Evolutionary conservation across 164 flowering plant species (phyloP).

Genomic region (Stephania japonica): DNA sequence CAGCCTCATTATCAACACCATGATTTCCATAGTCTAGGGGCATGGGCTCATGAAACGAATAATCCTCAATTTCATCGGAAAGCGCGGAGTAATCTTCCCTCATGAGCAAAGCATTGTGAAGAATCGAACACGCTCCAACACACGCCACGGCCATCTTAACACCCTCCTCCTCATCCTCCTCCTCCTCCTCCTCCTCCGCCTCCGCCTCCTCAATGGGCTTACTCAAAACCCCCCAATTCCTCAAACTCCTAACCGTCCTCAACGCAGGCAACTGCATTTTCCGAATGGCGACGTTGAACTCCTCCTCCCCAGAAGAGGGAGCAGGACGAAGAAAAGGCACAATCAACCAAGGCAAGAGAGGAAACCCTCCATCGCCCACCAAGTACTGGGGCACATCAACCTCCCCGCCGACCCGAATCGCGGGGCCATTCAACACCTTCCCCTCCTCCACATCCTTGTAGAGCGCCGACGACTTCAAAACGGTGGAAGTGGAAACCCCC

Average conservation of each 20-base stretch:
- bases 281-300: slow-evolving; percentile 37
- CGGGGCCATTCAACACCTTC: slow-evolving; percentile 29
- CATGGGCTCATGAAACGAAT: slow-evolving; percentile 20
- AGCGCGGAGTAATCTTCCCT: slow-evolving; percentile 69
- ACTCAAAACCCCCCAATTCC: slow-evolving; percentile 70
- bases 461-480: slow-evolving; percentile 50
- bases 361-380: slow-evolving; percentile 50
- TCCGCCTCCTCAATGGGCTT: slow-evolving; percentile 57
- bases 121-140: slow-evolving; percentile 75
- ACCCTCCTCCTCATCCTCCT: slow-evolving; percentile 59
- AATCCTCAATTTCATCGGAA: slow-evolving; percentile 29
- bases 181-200: too few relatives aligned
- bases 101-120: slow-evolving; percentile 72
- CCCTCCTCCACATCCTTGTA: slow-evolving; percentile 48
- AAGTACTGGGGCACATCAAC: slow-evolving; percentile 51
- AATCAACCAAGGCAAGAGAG: slow-evolving; percentile 83
- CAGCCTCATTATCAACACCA: slow-evolving; percentile 23
- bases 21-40: slow-evolving; percentile 18
- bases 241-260: slow-evolving; percentile 53
- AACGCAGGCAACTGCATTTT: slow-evolving; percentile 35
- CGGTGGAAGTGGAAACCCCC: slow-evolving; percentile 23
- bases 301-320: slow-evolving; percentile 39
- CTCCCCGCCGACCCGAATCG: slow-evolving; percentile 26
- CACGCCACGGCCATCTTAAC: slow-evolving; percentile 57
- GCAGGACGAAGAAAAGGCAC: slow-evolving; percentile 43